These are phyloP conservation scores for Citrus sp. DNA, from an alignment of 345 rosid species.

Conservation along the genomic window DNA sequence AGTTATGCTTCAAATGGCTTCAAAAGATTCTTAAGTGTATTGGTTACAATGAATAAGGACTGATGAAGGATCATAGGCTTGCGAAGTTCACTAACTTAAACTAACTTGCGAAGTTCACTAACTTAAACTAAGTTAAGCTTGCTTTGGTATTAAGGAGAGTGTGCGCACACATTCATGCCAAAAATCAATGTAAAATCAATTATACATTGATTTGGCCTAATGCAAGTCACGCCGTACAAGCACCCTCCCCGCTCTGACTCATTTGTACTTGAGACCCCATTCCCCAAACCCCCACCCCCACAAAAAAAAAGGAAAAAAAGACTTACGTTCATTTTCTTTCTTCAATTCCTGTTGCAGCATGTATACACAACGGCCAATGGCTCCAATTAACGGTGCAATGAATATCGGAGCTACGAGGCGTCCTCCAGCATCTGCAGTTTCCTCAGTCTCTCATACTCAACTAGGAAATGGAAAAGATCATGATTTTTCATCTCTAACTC, in stretches of 20 bases:
- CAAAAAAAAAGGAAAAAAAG: fast-evolving
- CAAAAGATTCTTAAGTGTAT: neutral
- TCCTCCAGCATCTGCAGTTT: constrained; percentile 16
- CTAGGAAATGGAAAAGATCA: constrained; percentile 38
- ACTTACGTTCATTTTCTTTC: neutral
- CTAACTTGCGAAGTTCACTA: too few species aligned
- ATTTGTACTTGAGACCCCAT: neutral
- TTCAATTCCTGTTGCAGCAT: constrained; percentile 24
- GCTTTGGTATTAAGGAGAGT: neutral
- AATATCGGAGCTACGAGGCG: constrained; percentile 17
- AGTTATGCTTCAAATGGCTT: neutral
- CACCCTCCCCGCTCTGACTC: too few species aligned
- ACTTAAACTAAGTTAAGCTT: neutral
- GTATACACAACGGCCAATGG: constrained; percentile 18
- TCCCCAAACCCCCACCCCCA: too few species aligned
- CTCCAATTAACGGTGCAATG: constrained; percentile 25
- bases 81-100: neutral
- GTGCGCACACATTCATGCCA: neutral
- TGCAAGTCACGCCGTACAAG: neutral
- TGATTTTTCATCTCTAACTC: constrained; percentile 46
- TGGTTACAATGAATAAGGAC: neutral
- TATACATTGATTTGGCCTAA: neutral
- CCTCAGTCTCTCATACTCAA: constrained; percentile 26
- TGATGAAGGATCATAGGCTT: neutral
- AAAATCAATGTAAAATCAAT: neutral